Base-by-base conservation (phyloP, 306 rosid species). In the Ormosia semicastrata region DNA sequence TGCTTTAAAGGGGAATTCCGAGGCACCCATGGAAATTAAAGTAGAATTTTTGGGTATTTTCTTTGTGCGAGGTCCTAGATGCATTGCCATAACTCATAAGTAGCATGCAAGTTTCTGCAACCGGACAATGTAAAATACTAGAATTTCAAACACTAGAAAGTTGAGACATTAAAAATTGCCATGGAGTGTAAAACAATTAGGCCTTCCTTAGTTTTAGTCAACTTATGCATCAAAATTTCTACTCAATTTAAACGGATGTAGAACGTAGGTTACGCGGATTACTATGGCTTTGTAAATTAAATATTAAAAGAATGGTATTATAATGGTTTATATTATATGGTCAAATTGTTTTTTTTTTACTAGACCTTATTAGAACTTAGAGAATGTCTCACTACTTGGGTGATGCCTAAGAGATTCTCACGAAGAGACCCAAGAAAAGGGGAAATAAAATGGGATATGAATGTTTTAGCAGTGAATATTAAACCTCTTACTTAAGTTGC, bases 61-160 rank as follows among this genome's bases (percentile, higher is more conserved):
- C 24, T 29, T 17, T 29, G 49, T 73, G 72, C 36, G 40, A 65
- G 84, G 79, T 84, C 87, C 73, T 43, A 66, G 84, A 67, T 17
- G 40, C 15, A 33, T 52, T 50, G 30, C 30, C 15, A 65, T 8
- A 37, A 37, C 6, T 37, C n/a, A n/a, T n/a, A 66, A 5, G 32
- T 39, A 50, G 75, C 56, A 65, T 50, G 41, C 47, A 9, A 47
- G 77, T 71, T 71, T 71, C 71, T 64, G 29, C 36, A 64, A 59
- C 39, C 6, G 40, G 29, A 52, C 56, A 44, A 46, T 3, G 70
- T 47, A 13, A 58, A 12, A 57, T 54, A 17, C 17, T 67, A 56
- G n/a, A 32, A 17, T 33, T 30, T 66, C 15, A 66, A 54, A 50
- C 30, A 71, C 34, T 53, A 37, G 50, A 50, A 75, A 63, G 36